phyloP scores from a whole-genome alignment of 345 rosid genomes.

The Anacardium occidentale region DNA sequence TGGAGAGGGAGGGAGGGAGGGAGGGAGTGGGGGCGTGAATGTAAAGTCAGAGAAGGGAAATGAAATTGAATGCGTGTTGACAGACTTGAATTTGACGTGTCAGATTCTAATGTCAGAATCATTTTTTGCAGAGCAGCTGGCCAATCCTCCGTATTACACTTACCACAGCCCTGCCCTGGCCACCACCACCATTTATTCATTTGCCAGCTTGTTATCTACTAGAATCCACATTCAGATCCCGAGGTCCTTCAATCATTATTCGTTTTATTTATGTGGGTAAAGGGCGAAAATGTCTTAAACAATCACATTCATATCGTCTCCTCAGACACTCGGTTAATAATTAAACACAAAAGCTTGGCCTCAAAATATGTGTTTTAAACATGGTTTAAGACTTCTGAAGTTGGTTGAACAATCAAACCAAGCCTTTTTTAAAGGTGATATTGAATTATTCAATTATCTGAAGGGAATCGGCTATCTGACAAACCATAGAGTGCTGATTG shows the following conservation, averaged over 20 bases:
- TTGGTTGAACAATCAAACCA: no score
- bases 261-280: neutral
- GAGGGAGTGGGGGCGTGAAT: constrained; percentile 1
- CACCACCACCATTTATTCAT: neutral
- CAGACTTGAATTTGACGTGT: constrained; percentile 60
- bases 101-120: constrained; percentile 65
- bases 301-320: no score
- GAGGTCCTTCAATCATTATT: constrained; percentile 30
- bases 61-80: constrained; percentile 30
- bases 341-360: no score
- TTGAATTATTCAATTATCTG: no score
- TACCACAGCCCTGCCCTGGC: neutral
- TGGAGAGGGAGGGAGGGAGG: neutral
- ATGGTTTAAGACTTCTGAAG: no score
- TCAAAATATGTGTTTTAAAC: no score
- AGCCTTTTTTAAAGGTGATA: no score
- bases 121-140: neutral
- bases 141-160: neutral
- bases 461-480: no score
- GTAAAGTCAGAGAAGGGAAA: constrained; percentile 29
- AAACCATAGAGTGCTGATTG: no score
- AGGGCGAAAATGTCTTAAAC: no score
- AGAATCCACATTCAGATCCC: constrained; percentile 33
- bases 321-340: no score
- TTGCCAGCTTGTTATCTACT: constrained; percentile 36